Evolutionary conservation across 176 grass and related monocot genomes (phyloP).

Genomic region (Rhipidocladum racemiflorum): DNA sequence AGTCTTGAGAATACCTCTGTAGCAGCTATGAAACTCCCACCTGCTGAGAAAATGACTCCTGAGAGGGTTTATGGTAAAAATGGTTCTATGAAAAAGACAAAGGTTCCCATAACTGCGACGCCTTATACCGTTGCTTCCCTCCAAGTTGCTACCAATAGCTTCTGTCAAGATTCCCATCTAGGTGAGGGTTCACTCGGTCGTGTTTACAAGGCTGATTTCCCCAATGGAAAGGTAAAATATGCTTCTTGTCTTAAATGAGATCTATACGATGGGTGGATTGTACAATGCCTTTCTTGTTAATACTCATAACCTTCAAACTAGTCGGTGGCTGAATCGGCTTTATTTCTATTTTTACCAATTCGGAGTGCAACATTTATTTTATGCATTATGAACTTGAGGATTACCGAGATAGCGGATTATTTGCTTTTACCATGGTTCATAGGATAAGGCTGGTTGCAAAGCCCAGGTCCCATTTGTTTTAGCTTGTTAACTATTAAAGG

Average conservation of each 20-base stretch:
- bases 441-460: neutral
- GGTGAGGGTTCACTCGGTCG: conserved; percentile 95
- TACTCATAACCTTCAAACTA: neutral
- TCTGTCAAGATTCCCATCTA: conserved; percentile 93
- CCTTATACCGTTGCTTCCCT: conserved; percentile 88
- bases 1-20: conserved; percentile 44
- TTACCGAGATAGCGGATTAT: neutral
- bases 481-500: neutral
- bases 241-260: conserved; percentile 2
- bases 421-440: conserved; percentile 2
- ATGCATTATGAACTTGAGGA: neutral
- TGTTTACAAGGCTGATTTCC: conserved; percentile 89
- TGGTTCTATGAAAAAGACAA: conserved; percentile 61
- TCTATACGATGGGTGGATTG: neutral
- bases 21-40: conserved; percentile 44
- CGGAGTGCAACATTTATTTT: neutral
- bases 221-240: conserved; percentile 81
- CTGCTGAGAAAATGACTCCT: conserved; percentile 64
- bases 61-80: conserved; percentile 69
- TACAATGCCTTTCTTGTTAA: neutral
- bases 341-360: neutral
- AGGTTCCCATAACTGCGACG: conserved; percentile 58
- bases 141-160: conserved; percentile 93
- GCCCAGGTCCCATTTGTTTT: neutral
- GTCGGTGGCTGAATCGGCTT: neutral